Conservation (phyloP, 176 grass and related monocot species). For the Oryza meyeriana region DNA sequence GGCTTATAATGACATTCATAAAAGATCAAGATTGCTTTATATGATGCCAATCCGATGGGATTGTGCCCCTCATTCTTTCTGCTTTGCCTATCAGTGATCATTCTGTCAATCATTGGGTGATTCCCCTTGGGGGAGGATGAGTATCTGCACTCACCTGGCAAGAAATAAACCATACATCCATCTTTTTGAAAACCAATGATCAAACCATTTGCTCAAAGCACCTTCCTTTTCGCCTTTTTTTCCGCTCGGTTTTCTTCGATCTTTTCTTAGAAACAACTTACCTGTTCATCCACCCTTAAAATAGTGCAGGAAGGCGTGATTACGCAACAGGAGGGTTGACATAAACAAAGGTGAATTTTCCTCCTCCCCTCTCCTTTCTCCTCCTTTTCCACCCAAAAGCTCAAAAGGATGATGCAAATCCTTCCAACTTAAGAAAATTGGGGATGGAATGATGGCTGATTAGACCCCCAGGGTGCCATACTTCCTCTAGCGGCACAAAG, state of each 20-base stretch:
- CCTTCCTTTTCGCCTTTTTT: slow-evolving; percentile 25
- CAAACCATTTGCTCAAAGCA: slow-evolving; percentile 31
- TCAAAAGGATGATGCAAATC: slow-evolving; percentile 42
- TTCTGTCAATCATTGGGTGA: slow-evolving; percentile 47
- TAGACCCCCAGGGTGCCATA: slow-evolving; percentile 12
- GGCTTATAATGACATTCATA: slow-evolving; percentile 29
- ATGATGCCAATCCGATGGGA: slow-evolving; percentile 40
- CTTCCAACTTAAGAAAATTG: slow-evolving; percentile 36
- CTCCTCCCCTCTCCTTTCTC: slow-evolving; percentile 6
- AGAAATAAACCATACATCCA: slow-evolving; percentile 31
- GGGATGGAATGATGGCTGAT: slow-evolving; percentile 38
- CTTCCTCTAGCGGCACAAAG: slow-evolving; percentile 32
- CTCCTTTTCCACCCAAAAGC: not conserved
- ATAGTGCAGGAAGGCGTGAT: not conserved
- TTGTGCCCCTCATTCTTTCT: slow-evolving; percentile 24
- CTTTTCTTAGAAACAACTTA: slow-evolving; percentile 1
- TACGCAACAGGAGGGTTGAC: slow-evolving; percentile 23
- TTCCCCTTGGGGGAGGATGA: slow-evolving; percentile 17
- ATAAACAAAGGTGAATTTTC: slow-evolving; percentile 36
- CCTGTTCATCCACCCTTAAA: slow-evolving; percentile 36
- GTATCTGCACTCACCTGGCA: slow-evolving; percentile 48
- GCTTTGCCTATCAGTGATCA: slow-evolving; percentile 45
- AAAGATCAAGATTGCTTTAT: slow-evolving; percentile 40
- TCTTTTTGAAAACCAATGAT: slow-evolving; percentile 16
- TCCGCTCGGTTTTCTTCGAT: not conserved